Base-by-base conservation (phyloP, 169 alveolate genomes). In the Plasmodium billcollinsi region DNA sequence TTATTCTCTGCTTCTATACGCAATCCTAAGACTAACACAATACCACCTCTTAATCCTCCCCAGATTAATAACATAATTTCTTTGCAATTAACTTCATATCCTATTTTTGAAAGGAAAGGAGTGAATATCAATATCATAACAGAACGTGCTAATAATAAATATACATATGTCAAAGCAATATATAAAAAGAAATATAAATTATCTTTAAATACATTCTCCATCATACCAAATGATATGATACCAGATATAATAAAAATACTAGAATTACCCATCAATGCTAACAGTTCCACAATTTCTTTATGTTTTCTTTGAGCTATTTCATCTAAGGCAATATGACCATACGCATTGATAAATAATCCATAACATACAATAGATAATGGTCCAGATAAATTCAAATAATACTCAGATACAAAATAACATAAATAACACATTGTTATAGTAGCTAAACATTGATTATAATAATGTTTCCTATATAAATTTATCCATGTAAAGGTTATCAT, bases 31-130 rank as follows among this genome's bases (percentile, higher is more conserved):
- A 97, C 98, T 93, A 97, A 86, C 29, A 96, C 97, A 20, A 97
- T 95, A 70, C 98, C 99, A 0, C 99, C 99, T 39, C 99, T 92
- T 21, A 97, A 92, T 11, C 99, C 99, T 0, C 98, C 98, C 97
- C 97, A 97, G 18, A 96, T 91, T 62, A 97, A 92, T 65, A 97
- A 85, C 29, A 96, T 75, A 45, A 95, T 96, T 88, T 96, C 98
- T 70, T 96, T 96, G 92, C 94, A 95, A 47, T 93, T 93, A 24
- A 96, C 65, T 4, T 95, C 95, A 65, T 95, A 94, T 0, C 97
- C 98, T 21, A 94, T 94, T 67, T 91, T 69, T 26, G 96, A 58
- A 5, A 96, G 76, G 12, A 96, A 90, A 0, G 98, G 98, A 7
- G 91, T 78, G 89, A 96, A 96, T 33, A 94, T 33, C 3, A 96